Conservation (phyloP, 164 flowering plant genomes). For the Magnolia officinalis region DNA sequence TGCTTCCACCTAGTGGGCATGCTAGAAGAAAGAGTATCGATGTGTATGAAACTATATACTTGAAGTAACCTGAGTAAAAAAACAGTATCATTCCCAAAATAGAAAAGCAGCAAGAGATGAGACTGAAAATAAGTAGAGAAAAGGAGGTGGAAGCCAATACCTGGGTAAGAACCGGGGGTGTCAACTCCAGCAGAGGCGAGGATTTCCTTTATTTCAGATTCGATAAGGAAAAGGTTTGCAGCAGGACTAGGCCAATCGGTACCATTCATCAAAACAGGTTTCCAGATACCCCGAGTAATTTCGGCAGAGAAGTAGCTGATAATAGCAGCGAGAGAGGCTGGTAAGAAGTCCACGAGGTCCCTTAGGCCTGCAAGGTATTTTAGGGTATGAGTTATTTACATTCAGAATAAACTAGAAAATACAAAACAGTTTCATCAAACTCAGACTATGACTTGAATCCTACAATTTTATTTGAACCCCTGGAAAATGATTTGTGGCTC, state of each 20-base stretch:
- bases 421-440: not conserved
- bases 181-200: slow-evolving; percentile 71
- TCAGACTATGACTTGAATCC: not conserved
- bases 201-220: slow-evolving; percentile 68
- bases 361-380: slow-evolving; percentile 62
- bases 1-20: not conserved
- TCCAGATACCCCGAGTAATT: slow-evolving; percentile 91
- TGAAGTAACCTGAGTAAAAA: not conserved
- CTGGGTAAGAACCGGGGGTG: slow-evolving; percentile 45
- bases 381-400: not conserved
- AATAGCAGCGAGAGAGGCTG: slow-evolving; percentile 77
- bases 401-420: not conserved
- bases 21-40: not conserved
- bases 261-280: slow-evolving; percentile 90
- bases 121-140: not conserved
- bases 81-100: not conserved
- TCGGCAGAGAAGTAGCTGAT: slow-evolving; percentile 86
- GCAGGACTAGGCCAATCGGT: slow-evolving; percentile 98
- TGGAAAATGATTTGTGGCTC: not conserved
- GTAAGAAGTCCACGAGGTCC: slow-evolving; percentile 90
- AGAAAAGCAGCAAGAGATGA: not conserved
- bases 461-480: not conserved
- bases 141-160: slow-evolving; percentile 25
- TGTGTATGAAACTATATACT: not conserved
- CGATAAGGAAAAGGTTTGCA: slow-evolving; percentile 56